Percentiles rank a stretch among this genome's conserved stretches.
Conservation (phyloP, 768 basidiomycete species). For the Boletales sp. region DNA sequence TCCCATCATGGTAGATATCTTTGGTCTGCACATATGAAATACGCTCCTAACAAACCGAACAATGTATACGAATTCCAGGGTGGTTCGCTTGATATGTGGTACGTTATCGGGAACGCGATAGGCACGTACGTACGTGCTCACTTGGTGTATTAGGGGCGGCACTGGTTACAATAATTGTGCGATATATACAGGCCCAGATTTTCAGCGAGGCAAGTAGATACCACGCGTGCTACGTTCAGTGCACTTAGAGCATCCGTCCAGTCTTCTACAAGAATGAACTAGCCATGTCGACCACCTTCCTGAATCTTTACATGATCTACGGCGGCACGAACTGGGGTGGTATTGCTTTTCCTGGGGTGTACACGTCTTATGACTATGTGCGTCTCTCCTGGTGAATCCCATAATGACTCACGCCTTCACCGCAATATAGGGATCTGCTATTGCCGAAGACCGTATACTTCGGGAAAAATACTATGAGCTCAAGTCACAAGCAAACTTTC, state of each 20-base stretch:
- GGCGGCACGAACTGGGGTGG: conserved; percentile 65
- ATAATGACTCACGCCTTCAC: not conserved
- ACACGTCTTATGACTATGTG: conserved; percentile 61
- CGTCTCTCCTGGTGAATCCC: not conserved
- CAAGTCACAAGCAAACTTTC: conserved; percentile 49
- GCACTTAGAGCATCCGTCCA: conserved; percentile 6
- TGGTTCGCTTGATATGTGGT: conserved; percentile 53
- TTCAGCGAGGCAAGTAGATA: conserved; percentile 18
- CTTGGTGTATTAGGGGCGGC: conserved; percentile 17
- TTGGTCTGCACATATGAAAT: conserved; percentile 38
- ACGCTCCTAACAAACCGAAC: conserved; percentile 21
- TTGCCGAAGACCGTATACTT: conserved; percentile 49
- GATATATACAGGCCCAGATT: conserved; percentile 21
- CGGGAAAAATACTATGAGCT: conserved; percentile 54
- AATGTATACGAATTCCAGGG: conserved; percentile 31
- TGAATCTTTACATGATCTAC: conserved; percentile 56
- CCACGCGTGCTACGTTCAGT: not conserved
- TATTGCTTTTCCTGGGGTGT: conserved; percentile 53
- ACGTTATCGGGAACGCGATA: conserved; percentile 31
- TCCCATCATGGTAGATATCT: conserved; percentile 17
- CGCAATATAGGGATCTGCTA: conserved; percentile 40
- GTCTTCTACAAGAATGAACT: conserved; percentile 21
- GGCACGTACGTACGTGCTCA: not conserved
- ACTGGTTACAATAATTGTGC: conserved; percentile 19
- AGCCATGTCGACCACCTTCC: conserved; percentile 12